Percentiles rank a stretch among this genome's conserved stretches.
Conservation (phyloP, 2,329 filamentous ascomycete genomes). For the Ophiostoma pallidulum region DNA sequence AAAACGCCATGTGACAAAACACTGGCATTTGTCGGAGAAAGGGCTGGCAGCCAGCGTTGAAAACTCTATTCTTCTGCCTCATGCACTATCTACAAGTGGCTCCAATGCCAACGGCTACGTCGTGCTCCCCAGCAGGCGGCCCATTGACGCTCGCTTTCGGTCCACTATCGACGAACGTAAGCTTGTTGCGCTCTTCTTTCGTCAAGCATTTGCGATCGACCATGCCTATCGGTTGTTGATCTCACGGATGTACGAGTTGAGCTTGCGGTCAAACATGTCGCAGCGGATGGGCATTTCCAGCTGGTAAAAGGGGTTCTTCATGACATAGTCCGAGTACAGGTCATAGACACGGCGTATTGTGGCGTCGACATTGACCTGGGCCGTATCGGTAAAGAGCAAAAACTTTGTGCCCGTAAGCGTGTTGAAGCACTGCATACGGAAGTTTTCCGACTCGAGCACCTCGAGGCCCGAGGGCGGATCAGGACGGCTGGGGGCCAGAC, state of each 20-base stretch:
- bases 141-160: too few species aligned
- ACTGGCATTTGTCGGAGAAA: not conserved
- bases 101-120: too few species aligned
- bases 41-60: not conserved
- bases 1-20: too few species aligned
- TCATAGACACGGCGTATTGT: slow-evolving; percentile 85
- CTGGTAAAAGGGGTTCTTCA: slow-evolving; percentile 99
- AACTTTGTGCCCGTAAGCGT: slow-evolving; percentile 94
- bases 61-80: too few species aligned
- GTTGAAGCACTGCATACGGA: slow-evolving; percentile 91
- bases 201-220: not conserved
- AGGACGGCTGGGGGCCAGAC: slow-evolving; percentile 36
- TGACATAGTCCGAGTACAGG: slow-evolving; percentile 91
- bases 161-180: too few species aligned
- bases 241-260: slow-evolving; percentile 70
- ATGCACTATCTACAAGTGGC: too few species aligned
- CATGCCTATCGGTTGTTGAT: slow-evolving; percentile 46
- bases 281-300: slow-evolving; percentile 95
- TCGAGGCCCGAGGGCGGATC: slow-evolving; percentile 72
- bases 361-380: slow-evolving; percentile 77
- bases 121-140: too few species aligned
- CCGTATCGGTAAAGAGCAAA: slow-evolving; percentile 82
- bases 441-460: slow-evolving; percentile 87
- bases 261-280: slow-evolving; percentile 84
- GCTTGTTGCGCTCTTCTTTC: too few species aligned